Evolutionary conservation across 768 basidiomycete species (phyloP).

Genomic region (Tricholoma hemisulphureum): DNA sequence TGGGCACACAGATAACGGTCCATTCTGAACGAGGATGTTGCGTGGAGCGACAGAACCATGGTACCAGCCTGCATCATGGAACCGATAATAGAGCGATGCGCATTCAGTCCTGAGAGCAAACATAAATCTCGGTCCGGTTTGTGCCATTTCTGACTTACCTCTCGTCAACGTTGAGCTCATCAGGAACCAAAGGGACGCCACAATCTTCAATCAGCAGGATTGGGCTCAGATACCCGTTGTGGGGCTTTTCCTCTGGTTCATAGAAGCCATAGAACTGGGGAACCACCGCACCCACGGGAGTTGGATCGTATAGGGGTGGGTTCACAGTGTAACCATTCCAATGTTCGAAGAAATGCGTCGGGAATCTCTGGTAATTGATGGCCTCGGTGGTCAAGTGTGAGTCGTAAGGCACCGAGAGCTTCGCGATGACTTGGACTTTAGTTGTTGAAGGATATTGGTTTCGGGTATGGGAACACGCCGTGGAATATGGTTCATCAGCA

Average conservation of each 20-base stretch:
- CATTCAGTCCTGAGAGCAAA: slow-evolving; percentile 33
- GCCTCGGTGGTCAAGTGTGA: slow-evolving; percentile 38
- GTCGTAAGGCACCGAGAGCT: slow-evolving; percentile 38
- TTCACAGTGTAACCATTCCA: slow-evolving; percentile 47
- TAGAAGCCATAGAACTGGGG: slow-evolving; percentile 33
- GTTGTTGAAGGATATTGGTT: slow-evolving; percentile 28
- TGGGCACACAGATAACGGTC: slow-evolving; percentile 24
- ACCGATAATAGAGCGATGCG: slow-evolving; percentile 30
- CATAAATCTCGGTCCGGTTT: slow-evolving; percentile 30
- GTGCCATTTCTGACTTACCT: background rate
- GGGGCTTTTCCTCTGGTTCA: slow-evolving; percentile 14
- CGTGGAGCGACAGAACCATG: slow-evolving; percentile 33
- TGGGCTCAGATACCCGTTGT: slow-evolving; percentile 28
- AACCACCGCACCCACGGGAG: slow-evolving; percentile 46
- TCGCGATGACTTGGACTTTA: slow-evolving; percentile 38
- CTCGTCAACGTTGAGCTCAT: slow-evolving; percentile 21
- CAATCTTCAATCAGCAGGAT: slow-evolving; percentile 43
- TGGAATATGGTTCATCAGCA: slow-evolving; percentile 24
- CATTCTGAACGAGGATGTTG: slow-evolving; percentile 35
- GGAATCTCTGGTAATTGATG: slow-evolving; percentile 41
- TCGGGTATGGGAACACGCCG: background rate
- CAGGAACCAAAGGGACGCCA: slow-evolving; percentile 26
- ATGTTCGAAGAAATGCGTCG: slow-evolving; percentile 42
- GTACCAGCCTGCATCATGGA: slow-evolving; percentile 31
- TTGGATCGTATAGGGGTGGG: slow-evolving; percentile 38